These are phyloP conservation scores for Termitomyces sp. DNA, from an alignment of 768 basidiomycete genomes.

Conservation along the genomic window DNA sequence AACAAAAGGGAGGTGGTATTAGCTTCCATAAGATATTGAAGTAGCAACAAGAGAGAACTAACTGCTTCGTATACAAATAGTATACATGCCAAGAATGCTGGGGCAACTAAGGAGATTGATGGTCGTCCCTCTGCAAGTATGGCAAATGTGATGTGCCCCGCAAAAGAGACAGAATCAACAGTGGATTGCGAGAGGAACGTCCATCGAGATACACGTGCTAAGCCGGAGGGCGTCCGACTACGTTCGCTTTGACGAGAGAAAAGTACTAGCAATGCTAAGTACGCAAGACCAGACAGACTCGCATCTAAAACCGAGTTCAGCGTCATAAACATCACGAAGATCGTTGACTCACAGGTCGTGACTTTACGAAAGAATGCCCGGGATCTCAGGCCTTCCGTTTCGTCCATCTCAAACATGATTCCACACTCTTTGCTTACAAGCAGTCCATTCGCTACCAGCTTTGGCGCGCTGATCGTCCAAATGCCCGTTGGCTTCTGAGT, in stretches of 20 bases:
- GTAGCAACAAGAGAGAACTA: slow-evolving; percentile 14
- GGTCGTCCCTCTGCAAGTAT: slow-evolving; percentile 80
- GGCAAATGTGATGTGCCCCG: slow-evolving; percentile 85
- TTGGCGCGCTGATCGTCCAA: slow-evolving; percentile 53
- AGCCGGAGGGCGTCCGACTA: slow-evolving; percentile 74
- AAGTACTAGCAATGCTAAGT: slow-evolving; percentile 63
- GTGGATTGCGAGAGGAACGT: slow-evolving; percentile 76
- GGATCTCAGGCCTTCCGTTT: slow-evolving; percentile 70
- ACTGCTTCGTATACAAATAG: slow-evolving; percentile 84
- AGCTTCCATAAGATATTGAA: background rate
- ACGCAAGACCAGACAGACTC: slow-evolving; percentile 60
- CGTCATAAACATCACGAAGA: background rate
- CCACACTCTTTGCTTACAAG: slow-evolving; percentile 81
- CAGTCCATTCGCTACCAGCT: slow-evolving; percentile 57
- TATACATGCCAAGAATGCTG: slow-evolving; percentile 79
- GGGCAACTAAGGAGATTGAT: slow-evolving; percentile 77
- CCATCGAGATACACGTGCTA: slow-evolving; percentile 80
- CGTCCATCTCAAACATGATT: slow-evolving; percentile 60
- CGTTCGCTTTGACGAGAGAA: slow-evolving; percentile 72
- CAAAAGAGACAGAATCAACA: slow-evolving; percentile 82
- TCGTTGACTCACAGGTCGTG: slow-evolving; percentile 48
- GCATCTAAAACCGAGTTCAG: slow-evolving; percentile 50
- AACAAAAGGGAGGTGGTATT: background rate
- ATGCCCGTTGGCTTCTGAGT: slow-evolving; percentile 72
- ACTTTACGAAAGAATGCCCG: slow-evolving; percentile 72